A percentile compares a stretch with the other conserved stretches of the same genome.
Evolutionary conservation across 441 rosid genomes (phyloP).

Genomic region (Pelargonium australe): DNA sequence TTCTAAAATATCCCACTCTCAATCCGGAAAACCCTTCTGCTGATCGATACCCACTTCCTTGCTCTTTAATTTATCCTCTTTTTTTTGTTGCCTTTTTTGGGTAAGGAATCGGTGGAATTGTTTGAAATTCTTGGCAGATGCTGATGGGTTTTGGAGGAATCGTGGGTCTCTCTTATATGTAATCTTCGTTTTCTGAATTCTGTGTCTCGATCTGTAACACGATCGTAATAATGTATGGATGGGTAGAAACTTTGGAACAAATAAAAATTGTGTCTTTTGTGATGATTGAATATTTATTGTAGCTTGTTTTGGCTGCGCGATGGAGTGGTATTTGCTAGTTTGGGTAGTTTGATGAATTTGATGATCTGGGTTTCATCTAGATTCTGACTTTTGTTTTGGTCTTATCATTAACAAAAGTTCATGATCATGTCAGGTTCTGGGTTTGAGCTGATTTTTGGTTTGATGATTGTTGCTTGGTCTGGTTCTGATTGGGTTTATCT

Average conservation of each 20-base stretch:
- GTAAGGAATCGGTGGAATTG: constrained; percentile 20
- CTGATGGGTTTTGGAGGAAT: constrained; percentile 45
- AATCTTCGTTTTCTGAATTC: constrained; percentile 33
- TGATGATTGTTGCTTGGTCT: constrained; percentile 19
- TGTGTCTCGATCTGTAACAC: constrained; percentile 31
- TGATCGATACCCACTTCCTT: constrained; percentile 23
- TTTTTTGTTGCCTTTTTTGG: constrained; percentile 15
- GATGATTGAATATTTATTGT: constrained; percentile 16
- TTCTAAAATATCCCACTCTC: constrained; percentile 22
- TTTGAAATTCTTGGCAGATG: constrained; percentile 41
- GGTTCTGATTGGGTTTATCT: constrained; percentile 36
- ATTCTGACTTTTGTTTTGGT: constrained; percentile 13
- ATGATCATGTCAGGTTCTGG: constrained; percentile 24
- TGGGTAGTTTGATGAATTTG: constrained; percentile 22
- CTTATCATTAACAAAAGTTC: constrained; percentile 15
- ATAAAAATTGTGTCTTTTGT: constrained; percentile 14
- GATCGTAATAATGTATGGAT: constrained; percentile 26
- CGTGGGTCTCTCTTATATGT: constrained; percentile 31
- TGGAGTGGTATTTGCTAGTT: constrained; percentile 23
- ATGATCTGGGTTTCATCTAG: constrained; percentile 34
- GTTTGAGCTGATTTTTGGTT: constrained; percentile 25
- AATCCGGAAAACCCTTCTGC: constrained; percentile 23
- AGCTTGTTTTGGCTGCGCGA: constrained; percentile 21
- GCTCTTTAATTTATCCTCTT: constrained; percentile 22
- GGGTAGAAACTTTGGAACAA: constrained; percentile 14